Evolutionary conservation across 257 asterid species (phyloP), one percentile per base, ranked within the genome.

Genomic region (Nicotiana benthamiana): DNA sequence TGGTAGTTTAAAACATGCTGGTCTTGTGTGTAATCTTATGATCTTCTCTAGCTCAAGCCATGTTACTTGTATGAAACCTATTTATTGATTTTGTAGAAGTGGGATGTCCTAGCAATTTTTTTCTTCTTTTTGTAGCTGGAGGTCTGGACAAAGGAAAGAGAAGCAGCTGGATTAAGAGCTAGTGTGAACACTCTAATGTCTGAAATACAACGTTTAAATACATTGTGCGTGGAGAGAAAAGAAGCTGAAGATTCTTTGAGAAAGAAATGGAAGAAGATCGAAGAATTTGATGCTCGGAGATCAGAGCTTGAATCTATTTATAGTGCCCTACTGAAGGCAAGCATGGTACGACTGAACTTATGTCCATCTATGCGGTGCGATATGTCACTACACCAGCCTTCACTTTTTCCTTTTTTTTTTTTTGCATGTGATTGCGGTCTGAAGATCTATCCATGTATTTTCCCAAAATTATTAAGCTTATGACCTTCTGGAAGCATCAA

Each of bases 101-200:
- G 82, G 52, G 48, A 28, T 85, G 75, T 72, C 84, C 84, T 63
- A 77, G 34, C 65, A 43, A 75, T 67, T 66, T 46, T 51, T 79
- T 86, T 83, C 80, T 80, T 51, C 79, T 22, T 72, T 81, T 84
- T 80, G 83, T 84, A 96, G 99, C 83, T 96, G 82, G 99, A 96
- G 87, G 97, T 94, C 85, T 96, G 98, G 99, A 86, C 95, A 76
- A 96, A 94, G 91, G 99, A 96, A 87, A 90, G 98, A 84, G 98
- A 96, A 86, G 97, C 94, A 81, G 90, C 97, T 83, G 99, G 98
- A 62, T 84, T 94, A 82, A 92, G 89, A 85, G 97, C 97, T 81
- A 89, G 98, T 85, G 83, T 96, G 86, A 92, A 82, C 85, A 96
- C 95, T 27, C 85, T 96, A 86, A 82, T 84, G 89, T 89, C 94